These are phyloP conservation scores for Xylaria telfairii DNA, from an alignment of 495 filamentous ascomycete species.

Conservation along the genomic window DNA sequence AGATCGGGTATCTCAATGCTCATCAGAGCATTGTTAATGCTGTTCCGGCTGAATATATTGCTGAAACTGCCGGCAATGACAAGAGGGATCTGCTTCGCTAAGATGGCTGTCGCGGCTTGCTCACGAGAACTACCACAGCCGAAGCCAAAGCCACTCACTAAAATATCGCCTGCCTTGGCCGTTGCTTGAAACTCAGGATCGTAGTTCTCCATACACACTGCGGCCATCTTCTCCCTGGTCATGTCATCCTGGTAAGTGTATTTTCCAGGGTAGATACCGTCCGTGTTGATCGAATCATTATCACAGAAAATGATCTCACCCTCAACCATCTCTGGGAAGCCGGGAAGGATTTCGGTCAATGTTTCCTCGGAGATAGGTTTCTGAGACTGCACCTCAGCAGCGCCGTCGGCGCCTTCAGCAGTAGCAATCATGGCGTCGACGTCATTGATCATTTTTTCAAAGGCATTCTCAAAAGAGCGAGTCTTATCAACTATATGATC, in stretches of 20 bases:
- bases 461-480: conserved; percentile 66
- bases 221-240: conserved; percentile 75
- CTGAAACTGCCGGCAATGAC: conserved; percentile 87
- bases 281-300: conserved; percentile 78
- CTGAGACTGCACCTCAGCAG: too few relatives aligned
- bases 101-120: conserved; percentile 87
- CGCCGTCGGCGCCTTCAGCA: conserved; percentile 22
- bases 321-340: conserved; percentile 68
- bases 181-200: conserved; percentile 69
- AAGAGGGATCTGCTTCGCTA: conserved; percentile 83
- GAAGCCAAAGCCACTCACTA: conserved; percentile 91
- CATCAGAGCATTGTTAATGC: conserved; percentile 91
- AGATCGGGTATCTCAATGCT: conserved; percentile 80
- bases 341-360: conserved; percentile 68
- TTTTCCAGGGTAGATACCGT: conserved; percentile 88
- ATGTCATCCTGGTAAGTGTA: conserved; percentile 91
- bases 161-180: conserved; percentile 72
- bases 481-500: conserved; percentile 64
- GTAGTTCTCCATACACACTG: conserved; percentile 94
- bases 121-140: conserved; percentile 83
- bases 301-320: conserved; percentile 73
- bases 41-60: conserved; percentile 88
- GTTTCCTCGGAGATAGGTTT: conserved; percentile 44
- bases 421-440: conserved; percentile 56
- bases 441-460: conserved; percentile 71